These are phyloP conservation scores for Hypholoma fasciculare DNA, from an alignment of 768 basidiomycete genomes.

Conservation along the genomic window DNA sequence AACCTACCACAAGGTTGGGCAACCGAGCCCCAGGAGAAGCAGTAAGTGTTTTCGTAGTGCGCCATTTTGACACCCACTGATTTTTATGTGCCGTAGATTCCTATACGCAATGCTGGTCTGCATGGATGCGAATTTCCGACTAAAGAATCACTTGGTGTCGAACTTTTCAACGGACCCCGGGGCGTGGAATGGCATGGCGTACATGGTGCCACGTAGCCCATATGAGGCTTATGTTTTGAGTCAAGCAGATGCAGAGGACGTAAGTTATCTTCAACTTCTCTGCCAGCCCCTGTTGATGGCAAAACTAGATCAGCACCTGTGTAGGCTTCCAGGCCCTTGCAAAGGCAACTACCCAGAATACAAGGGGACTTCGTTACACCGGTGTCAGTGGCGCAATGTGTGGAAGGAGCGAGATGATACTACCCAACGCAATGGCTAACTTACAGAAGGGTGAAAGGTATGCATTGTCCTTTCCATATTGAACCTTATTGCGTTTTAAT, in stretches of 20 bases:
- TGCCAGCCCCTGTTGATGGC: too few relatives aligned
- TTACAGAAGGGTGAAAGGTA: conserved; percentile 32
- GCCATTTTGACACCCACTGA: too few relatives aligned
- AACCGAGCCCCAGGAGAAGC: conserved; percentile 1
- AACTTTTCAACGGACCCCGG: conserved; percentile 12
- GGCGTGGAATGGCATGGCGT: conserved; percentile 4
- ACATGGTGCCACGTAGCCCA: conserved; percentile 3
- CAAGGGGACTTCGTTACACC: conserved; percentile 11
- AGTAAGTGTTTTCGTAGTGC: neutral
- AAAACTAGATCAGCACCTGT: conserved; percentile 18
- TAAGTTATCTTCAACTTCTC: neutral
- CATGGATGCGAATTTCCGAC: conserved; percentile 14
- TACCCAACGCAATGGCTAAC: conserved; percentile 21
- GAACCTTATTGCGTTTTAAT: too few relatives aligned
- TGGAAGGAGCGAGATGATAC: conserved; percentile 10
- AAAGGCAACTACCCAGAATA: neutral
- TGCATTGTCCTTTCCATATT: too few relatives aligned
- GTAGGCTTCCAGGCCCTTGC: conserved; percentile 11
- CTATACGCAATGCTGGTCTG: neutral
- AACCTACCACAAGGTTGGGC: conserved; percentile 24
- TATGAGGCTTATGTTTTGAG: conserved; percentile 13
- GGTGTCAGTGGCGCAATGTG: conserved; percentile 8
- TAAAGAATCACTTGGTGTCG: conserved; percentile 12
- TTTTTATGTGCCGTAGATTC: too few relatives aligned
- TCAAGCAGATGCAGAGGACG: conserved; percentile 6